phyloP scores from a whole-genome alignment of 2,329 filamentous ascomycete species.

The Ophiostoma pallidulum region DNA sequence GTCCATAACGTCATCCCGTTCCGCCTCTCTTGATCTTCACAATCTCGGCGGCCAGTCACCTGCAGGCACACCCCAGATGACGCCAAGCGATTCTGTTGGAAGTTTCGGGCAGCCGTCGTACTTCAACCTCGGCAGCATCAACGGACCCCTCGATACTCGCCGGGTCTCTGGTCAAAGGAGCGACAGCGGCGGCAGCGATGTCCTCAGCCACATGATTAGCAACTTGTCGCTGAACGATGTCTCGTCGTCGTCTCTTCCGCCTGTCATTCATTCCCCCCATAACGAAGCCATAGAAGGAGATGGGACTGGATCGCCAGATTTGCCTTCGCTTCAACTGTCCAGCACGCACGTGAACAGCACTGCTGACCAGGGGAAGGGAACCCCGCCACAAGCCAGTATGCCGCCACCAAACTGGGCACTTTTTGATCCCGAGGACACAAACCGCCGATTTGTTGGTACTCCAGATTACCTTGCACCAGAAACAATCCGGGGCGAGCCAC shows the following conservation, averaged over 20 bases:
- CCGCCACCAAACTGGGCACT: slow-evolving; percentile 84
- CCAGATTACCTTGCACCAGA: slow-evolving; percentile 96
- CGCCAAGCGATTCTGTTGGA: slow-evolving; percentile 57
- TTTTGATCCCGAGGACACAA: slow-evolving; percentile 90
- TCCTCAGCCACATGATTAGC: slow-evolving; percentile 70
- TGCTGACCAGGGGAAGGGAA: slow-evolving; percentile 38
- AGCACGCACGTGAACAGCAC: slow-evolving; percentile 29
- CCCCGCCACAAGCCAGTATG: slow-evolving; percentile 58
- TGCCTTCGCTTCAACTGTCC: slow-evolving; percentile 53
- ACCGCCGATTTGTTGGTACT: slow-evolving; percentile 88
- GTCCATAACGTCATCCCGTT: slow-evolving; percentile 83
- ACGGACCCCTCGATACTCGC: slow-evolving; percentile 43
- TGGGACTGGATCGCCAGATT: slow-evolving; percentile 61
- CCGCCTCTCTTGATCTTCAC: slow-evolving; percentile 85
- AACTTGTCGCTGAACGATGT: slow-evolving; percentile 65
- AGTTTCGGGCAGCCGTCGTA: slow-evolving; percentile 81
- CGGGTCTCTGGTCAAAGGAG: slow-evolving; percentile 76
- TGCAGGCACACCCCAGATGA: slow-evolving; percentile 75
- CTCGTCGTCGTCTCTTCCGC: slow-evolving; percentile 30
- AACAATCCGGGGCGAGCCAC: slow-evolving; percentile 87
- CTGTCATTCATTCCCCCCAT: slow-evolving; percentile 48
- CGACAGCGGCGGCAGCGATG: slow-evolving; percentile 87
- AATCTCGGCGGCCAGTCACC: slow-evolving; percentile 56
- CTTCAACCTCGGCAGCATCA: slow-evolving; percentile 59
- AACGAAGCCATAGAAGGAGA: slow-evolving; percentile 69